Evolutionary conservation across 2,329 filamentous ascomycete species (phyloP).

Genomic region (Alternaria consortialis): DNA sequence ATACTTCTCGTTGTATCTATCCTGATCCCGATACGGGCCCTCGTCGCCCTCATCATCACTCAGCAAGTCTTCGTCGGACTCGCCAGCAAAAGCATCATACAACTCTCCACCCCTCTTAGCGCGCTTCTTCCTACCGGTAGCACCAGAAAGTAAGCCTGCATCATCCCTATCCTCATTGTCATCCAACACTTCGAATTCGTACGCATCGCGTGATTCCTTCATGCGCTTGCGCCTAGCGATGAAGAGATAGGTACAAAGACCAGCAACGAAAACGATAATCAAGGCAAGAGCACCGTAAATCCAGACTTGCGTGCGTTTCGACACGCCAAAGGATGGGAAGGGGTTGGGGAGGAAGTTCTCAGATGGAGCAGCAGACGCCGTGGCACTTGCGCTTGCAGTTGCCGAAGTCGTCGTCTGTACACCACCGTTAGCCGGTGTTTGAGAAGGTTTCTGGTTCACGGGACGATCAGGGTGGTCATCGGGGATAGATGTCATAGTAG

Average conservation of each 20-base stretch:
- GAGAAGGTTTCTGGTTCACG: slow-evolving; percentile 65
- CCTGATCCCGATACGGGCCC: slow-evolving; percentile 47
- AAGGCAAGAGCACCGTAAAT: slow-evolving; percentile 88
- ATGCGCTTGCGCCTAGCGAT: slow-evolving; percentile 79
- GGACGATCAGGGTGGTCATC: slow-evolving; percentile 62
- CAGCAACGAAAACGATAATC: slow-evolving; percentile 83
- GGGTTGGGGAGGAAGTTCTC: slow-evolving; percentile 77
- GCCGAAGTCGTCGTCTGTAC: slow-evolving; percentile 32
- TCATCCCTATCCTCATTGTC: slow-evolving; percentile 74
- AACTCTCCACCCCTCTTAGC: slow-evolving; percentile 80
- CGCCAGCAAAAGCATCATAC: slow-evolving; percentile 96
- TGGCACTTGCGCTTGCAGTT: slow-evolving; percentile 22
- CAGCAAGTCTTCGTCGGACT: slow-evolving; percentile 78
- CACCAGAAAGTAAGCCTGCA: slow-evolving; percentile 56
- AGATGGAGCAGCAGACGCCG: slow-evolving; percentile 34
- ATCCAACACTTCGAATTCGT: slow-evolving; percentile 93
- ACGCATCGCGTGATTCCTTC: slow-evolving; percentile 79
- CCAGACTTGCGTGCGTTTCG: slow-evolving; percentile 88
- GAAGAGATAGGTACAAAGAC: slow-evolving; percentile 82
- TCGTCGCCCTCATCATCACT: slow-evolving; percentile 54
- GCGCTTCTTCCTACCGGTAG: slow-evolving; percentile 55
- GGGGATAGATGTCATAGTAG: slow-evolving; percentile 56
- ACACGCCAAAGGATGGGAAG: slow-evolving; percentile 90
- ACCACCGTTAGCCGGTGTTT: slow-evolving; percentile 36
- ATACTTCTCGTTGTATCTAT: slow-evolving; percentile 46